These are phyloP conservation scores for Tolypocladium album DNA, from an alignment of 2,329 filamentous ascomycete species.

Conservation along the genomic window DNA sequence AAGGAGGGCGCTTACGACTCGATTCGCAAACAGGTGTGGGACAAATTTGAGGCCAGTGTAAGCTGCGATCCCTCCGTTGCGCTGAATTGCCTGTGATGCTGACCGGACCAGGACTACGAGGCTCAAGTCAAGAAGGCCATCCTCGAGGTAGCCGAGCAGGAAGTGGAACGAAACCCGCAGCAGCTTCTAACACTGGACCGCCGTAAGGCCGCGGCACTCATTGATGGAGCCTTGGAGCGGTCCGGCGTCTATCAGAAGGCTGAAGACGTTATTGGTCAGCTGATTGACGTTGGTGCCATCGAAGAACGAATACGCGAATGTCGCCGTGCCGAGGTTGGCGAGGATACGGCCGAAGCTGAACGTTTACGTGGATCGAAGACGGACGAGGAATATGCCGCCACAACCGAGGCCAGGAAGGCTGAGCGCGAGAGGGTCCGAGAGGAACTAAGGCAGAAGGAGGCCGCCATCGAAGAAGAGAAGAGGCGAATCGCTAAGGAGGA, in stretches of 20 bases:
- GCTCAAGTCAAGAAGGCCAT: constrained; percentile 55
- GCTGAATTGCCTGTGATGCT: neutral
- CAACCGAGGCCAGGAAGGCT: constrained; percentile 48
- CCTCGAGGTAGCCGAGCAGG: constrained; percentile 58
- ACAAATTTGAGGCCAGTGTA: constrained; percentile 63
- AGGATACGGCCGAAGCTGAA: constrained; percentile 57
- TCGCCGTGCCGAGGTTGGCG: constrained; percentile 56
- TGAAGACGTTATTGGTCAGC: constrained; percentile 52
- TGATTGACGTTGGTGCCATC: constrained; percentile 59
- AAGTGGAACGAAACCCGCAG: constrained; percentile 64
- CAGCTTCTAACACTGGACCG: constrained; percentile 64
- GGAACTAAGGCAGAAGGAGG: constrained; percentile 47
- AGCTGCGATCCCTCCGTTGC: constrained; percentile 9
- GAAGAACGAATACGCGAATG: constrained; percentile 60
- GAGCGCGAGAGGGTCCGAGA: constrained; percentile 52
- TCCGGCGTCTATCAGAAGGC: constrained; percentile 66
- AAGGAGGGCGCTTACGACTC: constrained; percentile 77
- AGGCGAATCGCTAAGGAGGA: constrained; percentile 46
- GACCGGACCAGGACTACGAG: constrained; percentile 52
- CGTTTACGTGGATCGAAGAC: constrained; percentile 55
- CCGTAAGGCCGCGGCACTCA: constrained; percentile 61
- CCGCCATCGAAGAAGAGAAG: constrained; percentile 52
- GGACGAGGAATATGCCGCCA: constrained; percentile 61
- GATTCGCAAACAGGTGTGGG: constrained; percentile 66
- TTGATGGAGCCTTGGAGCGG: constrained; percentile 69